phyloP scores from a whole-genome alignment of 2,329 filamentous ascomycete species.

The Diplocarpon mali region DNA sequence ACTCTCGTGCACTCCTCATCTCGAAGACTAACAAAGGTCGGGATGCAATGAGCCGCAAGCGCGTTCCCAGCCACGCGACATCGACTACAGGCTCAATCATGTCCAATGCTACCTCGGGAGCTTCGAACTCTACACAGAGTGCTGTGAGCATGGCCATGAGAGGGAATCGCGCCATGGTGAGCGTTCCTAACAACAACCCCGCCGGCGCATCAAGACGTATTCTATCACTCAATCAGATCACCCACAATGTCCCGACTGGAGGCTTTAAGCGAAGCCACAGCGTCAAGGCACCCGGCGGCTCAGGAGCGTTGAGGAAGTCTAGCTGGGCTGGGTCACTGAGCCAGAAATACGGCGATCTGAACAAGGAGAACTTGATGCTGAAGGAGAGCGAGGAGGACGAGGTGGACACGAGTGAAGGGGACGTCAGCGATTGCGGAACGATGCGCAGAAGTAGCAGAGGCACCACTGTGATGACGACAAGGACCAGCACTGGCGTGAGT shows the following conservation, averaged over 20 bases:
- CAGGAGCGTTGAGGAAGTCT: slow-evolving; percentile 47
- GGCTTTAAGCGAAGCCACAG: slow-evolving; percentile 70
- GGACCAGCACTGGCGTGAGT: slow-evolving; percentile 17
- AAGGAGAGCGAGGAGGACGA: slow-evolving; percentile 48
- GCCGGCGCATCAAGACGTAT: slow-evolving; percentile 61
- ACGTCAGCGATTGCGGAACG: slow-evolving; percentile 19
- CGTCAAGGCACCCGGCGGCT: slow-evolving; percentile 49
- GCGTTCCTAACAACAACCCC: slow-evolving; percentile 31
- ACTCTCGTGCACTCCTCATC: slow-evolving; percentile 83
- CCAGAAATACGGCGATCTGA: slow-evolving; percentile 37
- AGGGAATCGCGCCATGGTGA: slow-evolving; percentile 27
- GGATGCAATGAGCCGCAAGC: slow-evolving; percentile 41
- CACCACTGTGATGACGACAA: slow-evolving; percentile 21
- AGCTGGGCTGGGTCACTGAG: slow-evolving; percentile 50
- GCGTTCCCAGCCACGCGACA: slow-evolving; percentile 35
- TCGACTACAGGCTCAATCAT: slow-evolving; percentile 29
- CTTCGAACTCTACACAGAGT: slow-evolving; percentile 28
- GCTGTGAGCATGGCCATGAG: slow-evolving; percentile 44
- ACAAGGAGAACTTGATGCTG: slow-evolving; percentile 53
- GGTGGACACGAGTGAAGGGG: slow-evolving; percentile 13
- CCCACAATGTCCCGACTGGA: slow-evolving; percentile 51
- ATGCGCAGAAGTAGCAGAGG: slow-evolving; percentile 25
- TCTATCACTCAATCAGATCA: slow-evolving; percentile 83
- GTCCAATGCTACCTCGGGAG: slow-evolving; percentile 24
- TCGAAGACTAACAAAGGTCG: slow-evolving; percentile 40